These are phyloP conservation scores for Zalaria sp. DNA, from an alignment of 2,329 filamentous ascomycete species.

Conservation along the genomic window DNA sequence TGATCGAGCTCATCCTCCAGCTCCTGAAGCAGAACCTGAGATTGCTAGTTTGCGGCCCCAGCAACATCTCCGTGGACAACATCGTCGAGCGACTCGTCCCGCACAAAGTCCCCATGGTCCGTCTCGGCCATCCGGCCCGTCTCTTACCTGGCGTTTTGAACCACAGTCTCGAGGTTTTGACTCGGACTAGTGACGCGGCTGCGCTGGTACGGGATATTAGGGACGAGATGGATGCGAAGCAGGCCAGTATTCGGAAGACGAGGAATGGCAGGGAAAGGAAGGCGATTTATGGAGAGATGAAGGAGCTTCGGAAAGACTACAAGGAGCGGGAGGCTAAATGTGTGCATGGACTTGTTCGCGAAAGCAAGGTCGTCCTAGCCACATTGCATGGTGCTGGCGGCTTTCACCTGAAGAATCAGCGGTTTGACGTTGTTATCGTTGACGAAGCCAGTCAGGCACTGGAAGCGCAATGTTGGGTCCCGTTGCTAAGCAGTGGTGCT, in stretches of 20 bases:
- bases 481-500: conserved; percentile 54
- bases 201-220: conserved; percentile 81
- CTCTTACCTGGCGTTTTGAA: conserved; percentile 75
- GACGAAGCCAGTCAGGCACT: conserved; percentile 93
- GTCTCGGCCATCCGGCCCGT: conserved; percentile 83
- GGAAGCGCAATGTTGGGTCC: conserved; percentile 95
- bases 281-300: conserved; percentile 73
- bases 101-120: conserved; percentile 73
- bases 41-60: conserved; percentile 87
- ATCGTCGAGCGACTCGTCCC: conserved; percentile 84
- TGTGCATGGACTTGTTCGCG: conserved; percentile 57
- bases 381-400: conserved; percentile 88
- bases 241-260: conserved; percentile 77
- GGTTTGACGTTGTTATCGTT: conserved; percentile 88
- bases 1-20: conserved; percentile 93
- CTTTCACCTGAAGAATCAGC: conserved; percentile 61
- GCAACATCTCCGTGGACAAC: conserved; percentile 96
- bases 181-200: conserved; percentile 78
- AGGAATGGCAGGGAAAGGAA: conserved; percentile 64
- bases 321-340: conserved; percentile 72
- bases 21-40: conserved; percentile 59
- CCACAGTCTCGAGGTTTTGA: conserved; percentile 84
- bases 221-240: conserved; percentile 84
- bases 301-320: conserved; percentile 76
- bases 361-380: conserved; percentile 77